Percentiles rank a stretch among this genome's conserved stretches.
These are phyloP conservation scores for Shiraia bambusicola DNA, from an alignment of 2,329 filamentous ascomycete species.

Conservation along the genomic window DNA sequence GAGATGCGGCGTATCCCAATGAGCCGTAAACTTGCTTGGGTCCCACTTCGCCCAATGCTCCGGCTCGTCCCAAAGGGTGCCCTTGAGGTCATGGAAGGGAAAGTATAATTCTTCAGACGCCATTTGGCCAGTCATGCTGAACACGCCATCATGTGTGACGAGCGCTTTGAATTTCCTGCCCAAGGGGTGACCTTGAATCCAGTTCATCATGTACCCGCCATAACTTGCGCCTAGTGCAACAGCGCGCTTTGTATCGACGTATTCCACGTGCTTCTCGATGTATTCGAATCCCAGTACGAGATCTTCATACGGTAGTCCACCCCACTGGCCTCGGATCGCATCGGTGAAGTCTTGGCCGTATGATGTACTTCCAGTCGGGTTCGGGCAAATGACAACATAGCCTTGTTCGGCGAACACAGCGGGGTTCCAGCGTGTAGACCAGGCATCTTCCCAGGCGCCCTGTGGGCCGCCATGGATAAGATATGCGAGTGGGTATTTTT, in stretches of 20 bases:
- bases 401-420: constrained; percentile 85
- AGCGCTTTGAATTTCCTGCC: constrained; percentile 84
- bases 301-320: constrained; percentile 80
- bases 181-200: constrained; percentile 85
- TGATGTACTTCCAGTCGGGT: constrained; percentile 79
- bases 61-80: constrained; percentile 39
- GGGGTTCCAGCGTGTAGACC: constrained; percentile 84
- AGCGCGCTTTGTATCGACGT: constrained; percentile 67
- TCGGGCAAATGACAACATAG: constrained; percentile 78
- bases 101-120: constrained; percentile 56
- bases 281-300: constrained; percentile 77
- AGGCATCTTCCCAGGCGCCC: constrained; percentile 71
- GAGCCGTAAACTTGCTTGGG: constrained; percentile 55
- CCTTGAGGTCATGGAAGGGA: constrained; percentile 49
- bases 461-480: constrained; percentile 84
- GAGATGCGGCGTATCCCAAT: constrained; percentile 86
- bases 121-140: constrained; percentile 59
- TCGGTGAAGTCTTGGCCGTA: constrained; percentile 78
- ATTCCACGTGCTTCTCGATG: constrained; percentile 64
- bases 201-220: constrained; percentile 59
- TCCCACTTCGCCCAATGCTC: constrained; percentile 60
- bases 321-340: constrained; percentile 79
- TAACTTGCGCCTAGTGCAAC: constrained; percentile 70
- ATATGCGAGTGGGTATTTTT: constrained; percentile 78
- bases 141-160: constrained; percentile 85